phyloP scores from a whole-genome alignment of 371 early-diverging fungal genomes.

The Mortierella sp. region DNA sequence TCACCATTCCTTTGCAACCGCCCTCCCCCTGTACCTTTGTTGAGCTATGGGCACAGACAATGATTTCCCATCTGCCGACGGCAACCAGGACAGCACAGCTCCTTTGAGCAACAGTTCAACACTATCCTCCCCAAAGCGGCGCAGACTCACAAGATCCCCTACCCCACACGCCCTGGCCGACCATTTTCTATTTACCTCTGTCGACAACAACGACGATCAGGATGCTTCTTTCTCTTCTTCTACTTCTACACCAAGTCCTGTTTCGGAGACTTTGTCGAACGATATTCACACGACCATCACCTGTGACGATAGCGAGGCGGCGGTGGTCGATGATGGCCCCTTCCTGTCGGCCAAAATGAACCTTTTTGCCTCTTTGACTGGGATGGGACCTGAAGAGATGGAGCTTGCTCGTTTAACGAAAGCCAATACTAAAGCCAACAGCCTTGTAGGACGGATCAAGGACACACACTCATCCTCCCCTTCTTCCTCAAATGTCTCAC shows the following conservation, averaged over 20 bases:
- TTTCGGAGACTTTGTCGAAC: background rate
- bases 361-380: slow-evolving; percentile 7
- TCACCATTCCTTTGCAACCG: too few species aligned
- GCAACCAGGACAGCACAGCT: background rate
- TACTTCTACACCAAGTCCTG: background rate
- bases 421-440: slow-evolving; percentile 20
- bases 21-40: too few species aligned
- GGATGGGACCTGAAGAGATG: slow-evolving; percentile 5
- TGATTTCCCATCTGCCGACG: background rate
- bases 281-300: background rate
- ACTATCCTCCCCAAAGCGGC: background rate
- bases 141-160: slow-evolving; percentile 6
- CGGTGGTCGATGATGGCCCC: background rate
- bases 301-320: background rate
- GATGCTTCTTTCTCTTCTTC: background rate
- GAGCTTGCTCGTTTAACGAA: slow-evolving; percentile 16
- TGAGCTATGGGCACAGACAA: background rate
- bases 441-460: background rate
- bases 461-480: too few species aligned
- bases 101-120: background rate
- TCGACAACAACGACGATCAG: background rate
- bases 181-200: background rate
- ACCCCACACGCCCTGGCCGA: slow-evolving; percentile 11
- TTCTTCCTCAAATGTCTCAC: background rate
- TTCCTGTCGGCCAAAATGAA: background rate